Evolutionary conservation across 208 protist species (phyloP).

Genomic region (Angomonas deanei): DNA sequence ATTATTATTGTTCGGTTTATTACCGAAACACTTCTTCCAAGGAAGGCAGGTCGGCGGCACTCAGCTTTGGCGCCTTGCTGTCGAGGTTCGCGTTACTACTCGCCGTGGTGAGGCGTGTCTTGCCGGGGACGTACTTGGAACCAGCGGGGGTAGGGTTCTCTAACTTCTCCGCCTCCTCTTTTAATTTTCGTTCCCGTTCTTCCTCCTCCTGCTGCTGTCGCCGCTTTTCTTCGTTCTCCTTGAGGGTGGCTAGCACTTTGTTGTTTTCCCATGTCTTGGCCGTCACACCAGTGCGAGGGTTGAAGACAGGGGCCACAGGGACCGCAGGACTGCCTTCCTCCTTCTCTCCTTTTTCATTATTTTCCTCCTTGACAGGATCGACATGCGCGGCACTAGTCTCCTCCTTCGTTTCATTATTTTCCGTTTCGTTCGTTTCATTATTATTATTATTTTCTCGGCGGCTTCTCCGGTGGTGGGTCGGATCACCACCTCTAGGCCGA

Average conservation of each 20-base stretch:
- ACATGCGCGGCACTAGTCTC: neutral
- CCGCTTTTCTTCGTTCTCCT: too few species aligned
- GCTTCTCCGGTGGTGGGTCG: too few species aligned
- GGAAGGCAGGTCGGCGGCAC: neutral
- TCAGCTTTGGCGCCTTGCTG: neutral
- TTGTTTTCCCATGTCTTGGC: too few species aligned
- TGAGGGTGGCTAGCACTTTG: too few species aligned
- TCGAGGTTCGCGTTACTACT: neutral
- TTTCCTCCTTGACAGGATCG: neutral
- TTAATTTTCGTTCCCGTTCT: neutral
- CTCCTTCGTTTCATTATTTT: neutral
- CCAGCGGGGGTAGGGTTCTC: neutral
- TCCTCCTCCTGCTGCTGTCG: neutral
- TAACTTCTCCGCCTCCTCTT: neutral
- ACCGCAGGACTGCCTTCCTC: too few species aligned
- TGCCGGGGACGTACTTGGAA: neutral
- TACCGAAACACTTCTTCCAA: neutral
- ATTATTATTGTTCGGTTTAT: conserved; percentile 5
- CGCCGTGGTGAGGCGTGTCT: neutral
- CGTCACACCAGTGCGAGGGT: too few species aligned
- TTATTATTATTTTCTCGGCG: too few species aligned
- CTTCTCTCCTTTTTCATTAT: too few species aligned
- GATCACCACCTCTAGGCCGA: too few species aligned
- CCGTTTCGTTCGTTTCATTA: neutral
- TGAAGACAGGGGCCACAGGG: too few species aligned